Evolutionary conservation across 495 filamentous ascomycete genomes (phyloP).

Genomic region (Lasiosphaeria ovina): DNA sequence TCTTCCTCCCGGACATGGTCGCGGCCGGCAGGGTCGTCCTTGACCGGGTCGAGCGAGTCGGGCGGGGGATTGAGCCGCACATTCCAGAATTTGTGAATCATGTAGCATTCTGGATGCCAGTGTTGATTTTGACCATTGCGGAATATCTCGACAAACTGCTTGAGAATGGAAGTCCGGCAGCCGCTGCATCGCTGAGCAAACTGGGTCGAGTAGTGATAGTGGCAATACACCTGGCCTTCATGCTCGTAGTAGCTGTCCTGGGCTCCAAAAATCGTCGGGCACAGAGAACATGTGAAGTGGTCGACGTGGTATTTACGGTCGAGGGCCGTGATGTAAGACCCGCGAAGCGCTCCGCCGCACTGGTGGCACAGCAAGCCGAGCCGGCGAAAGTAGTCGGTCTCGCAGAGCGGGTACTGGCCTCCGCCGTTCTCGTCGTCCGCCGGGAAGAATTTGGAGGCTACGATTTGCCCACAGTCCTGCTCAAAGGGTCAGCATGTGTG

Average conservation of each 20-base stretch:
- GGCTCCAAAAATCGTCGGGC: conserved; percentile 94
- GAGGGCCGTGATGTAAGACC: conserved; percentile 96
- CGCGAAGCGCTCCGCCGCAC: conserved; percentile 89
- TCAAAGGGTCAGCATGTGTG: conserved; percentile 7
- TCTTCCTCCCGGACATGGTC: conserved; percentile 77
- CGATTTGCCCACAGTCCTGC: conserved; percentile 93
- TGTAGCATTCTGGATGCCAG: conserved; percentile 99
- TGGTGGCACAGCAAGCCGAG: conserved; percentile 87
- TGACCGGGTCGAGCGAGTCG: conserved; percentile 47
- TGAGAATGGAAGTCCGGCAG: conserved; percentile 95
- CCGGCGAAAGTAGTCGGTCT: conserved; percentile 95
- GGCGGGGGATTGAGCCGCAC: conserved; percentile 66
- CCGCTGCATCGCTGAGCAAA: conserved; percentile 96
- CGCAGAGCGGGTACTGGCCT: conserved; percentile 92
- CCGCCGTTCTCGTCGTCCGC: conserved; percentile 83
- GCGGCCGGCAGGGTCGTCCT: conserved; percentile 72
- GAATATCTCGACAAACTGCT: conserved; percentile 99
- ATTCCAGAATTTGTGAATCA: conserved; percentile 99
- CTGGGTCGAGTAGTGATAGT: conserved; percentile 97
- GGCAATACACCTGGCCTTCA: conserved; percentile 93
- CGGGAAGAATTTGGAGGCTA: conserved; percentile 98
- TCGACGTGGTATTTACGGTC: conserved; percentile 99
- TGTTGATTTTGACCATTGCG: conserved; percentile 97
- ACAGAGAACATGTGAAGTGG: conserved; percentile 98
- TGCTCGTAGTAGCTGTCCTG: conserved; percentile 99